Evolutionary conservation across 2,329 filamentous ascomycete genomes (phyloP), one percentile per base, ranked within the genome.

Genomic region (Lachnellula suecica): DNA sequence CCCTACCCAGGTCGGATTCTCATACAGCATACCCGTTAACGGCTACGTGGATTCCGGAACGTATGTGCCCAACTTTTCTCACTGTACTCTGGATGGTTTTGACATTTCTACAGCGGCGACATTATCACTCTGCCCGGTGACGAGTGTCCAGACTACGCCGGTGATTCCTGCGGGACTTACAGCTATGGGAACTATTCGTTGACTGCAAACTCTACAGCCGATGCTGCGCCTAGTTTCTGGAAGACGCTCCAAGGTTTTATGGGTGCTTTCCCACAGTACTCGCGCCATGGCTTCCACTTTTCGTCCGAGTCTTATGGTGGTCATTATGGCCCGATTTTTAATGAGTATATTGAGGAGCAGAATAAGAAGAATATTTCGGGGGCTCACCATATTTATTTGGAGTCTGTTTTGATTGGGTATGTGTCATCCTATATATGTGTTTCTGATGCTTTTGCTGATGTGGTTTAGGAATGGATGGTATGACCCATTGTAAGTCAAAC

Each of bases 201-300:
- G 43, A 81, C 78, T 1, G 75, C 78, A 9, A 80, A 82, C 59
- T 72, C 72, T 8, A 84, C 80, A 1, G 59, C 69, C 15, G 70
- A 66, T 49, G 80, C 81, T 2, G 81, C 81, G 3, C 79, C 79
- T 1, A 78, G 78, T 49, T 81, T 85, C 70, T 85, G 79, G 78
- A 80, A 78, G 65, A 81, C 79, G 0, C 63, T 84, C 23, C 82
- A 84, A 61, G 81, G 80, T 1, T 85, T 85, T 66, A 81, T 83
- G 75, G 81, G 81, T 2, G 81, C 75, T 0, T 84, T 85, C 62
- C 81, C 74, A 1, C 63, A 76, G 52, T 78, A 77, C 59, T 69
- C 73, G 0, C 68, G 75, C 19, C 70, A 75, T 40, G 75, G 74
- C 0, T 78, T 83, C 60, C 75, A 77, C 60, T 81, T 83, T 58